These are phyloP conservation scores for Physcomitrellopsis africana DNA, from an alignment of 225 moss, liverwort and hornwort species.

Conservation along the genomic window DNA sequence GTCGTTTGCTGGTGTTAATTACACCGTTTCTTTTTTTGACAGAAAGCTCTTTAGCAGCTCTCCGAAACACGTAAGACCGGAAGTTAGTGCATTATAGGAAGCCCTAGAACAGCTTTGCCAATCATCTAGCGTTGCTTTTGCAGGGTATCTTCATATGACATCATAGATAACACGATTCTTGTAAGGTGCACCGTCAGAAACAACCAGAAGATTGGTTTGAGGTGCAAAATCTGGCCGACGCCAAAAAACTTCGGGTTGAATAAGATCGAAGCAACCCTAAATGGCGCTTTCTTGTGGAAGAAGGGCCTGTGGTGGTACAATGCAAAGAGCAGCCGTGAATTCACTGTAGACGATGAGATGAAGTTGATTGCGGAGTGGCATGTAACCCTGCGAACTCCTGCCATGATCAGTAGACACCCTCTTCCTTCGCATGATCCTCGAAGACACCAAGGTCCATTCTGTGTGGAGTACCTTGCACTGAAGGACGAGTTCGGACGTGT, in stretches of 20 bases:
- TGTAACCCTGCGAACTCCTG: constrained; percentile 45
- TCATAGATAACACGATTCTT: constrained; percentile 46
- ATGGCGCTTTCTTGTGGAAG: constrained; percentile 61
- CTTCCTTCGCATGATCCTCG: constrained; percentile 44
- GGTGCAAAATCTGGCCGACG: constrained; percentile 65
- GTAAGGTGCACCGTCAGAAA: constrained; percentile 46
- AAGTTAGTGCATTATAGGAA: neutral
- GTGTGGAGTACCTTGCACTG: constrained; percentile 55
- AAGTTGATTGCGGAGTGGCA: constrained; percentile 54
- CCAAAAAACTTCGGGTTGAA: constrained; percentile 65
- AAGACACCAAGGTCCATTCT: constrained; percentile 57
- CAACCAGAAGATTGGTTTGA: constrained; percentile 43
- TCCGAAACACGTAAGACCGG: neutral
- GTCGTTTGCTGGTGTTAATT: constrained; percentile 1
- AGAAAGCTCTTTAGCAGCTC: neutral
- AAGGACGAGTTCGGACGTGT: constrained; percentile 24
- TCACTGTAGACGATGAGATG: constrained; percentile 49
- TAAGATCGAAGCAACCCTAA: constrained; percentile 59
- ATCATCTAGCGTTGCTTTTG: constrained; percentile 2
- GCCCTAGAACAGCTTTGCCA: neutral
- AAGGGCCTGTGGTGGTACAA: constrained; percentile 66
- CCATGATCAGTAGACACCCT: constrained; percentile 34
- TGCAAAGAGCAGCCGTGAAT: constrained; percentile 54
- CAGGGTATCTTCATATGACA: constrained; percentile 49
- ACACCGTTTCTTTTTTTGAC: no score